Base-by-base conservation (phyloP, 768 basidiomycete species). In the Lentinula lateritia region DNA sequence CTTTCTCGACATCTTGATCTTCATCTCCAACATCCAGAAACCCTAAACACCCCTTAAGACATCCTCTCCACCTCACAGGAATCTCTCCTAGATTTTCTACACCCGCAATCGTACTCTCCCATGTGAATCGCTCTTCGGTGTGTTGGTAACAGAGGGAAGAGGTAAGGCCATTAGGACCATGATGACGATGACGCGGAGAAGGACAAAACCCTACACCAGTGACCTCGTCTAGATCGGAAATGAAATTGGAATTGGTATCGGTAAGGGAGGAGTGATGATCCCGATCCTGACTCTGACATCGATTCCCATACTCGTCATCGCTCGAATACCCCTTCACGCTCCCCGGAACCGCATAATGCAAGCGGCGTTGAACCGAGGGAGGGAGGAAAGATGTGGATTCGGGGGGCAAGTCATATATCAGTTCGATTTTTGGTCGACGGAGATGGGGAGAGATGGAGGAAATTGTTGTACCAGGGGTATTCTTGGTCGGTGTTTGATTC, bases 1-100 rank as follows among this genome's bases (percentile, higher is more conserved):
- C 13, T 45, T 15, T 15, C 18, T 15, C 43, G 0, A 1, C 23
- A 52, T 52, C 50, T 28, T 5, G 5, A 7, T 16, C 16, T 28
- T 4, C 50, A 43, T 57, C 41, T 16, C 35, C 35, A 13, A 15
- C 9, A 45, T 77, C 79, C 66, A 92, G 70, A 66, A 87, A 90
- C 36, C 79, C 78, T 59, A 92, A 68, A 69, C 90, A 92, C 0
- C 84, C 84, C 53, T 61, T 65, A n/a, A 73, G 68, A 70, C 90
- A 92, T 0, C 90, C 89, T 34, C 87, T 74, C 89, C 90, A 92
- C 56, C 76, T 71, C 35, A 91, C 63, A 20, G 88, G 86, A 5
- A 87, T 85, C 12, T 67, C 64, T 7, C 78, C 83, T 18, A 84
- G 83, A 0, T 87, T 73, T n/a, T 73, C 69, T 23, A 78, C 75